Conservation (phyloP, 371 early-diverging fungal species). For the Apophysomyces ossiformis region DNA sequence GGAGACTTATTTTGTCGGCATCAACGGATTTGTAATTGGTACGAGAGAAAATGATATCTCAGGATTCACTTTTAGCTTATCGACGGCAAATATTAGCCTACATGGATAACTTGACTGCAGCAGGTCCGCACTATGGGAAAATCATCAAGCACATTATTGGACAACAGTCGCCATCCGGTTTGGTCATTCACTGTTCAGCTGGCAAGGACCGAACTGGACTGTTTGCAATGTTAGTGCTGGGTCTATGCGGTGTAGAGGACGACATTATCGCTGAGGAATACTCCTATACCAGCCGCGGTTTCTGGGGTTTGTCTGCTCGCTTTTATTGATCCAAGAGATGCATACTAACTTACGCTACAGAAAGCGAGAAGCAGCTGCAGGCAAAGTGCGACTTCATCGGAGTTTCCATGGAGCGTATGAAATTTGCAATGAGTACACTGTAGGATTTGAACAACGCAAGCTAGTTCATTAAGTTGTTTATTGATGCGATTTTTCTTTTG, state of each 20-base stretch:
- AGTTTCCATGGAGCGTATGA: conserved; percentile 17
- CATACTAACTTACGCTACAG: background rate
- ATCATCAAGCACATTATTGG: background rate
- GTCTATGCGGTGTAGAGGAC: conserved; percentile 72
- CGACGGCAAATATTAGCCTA: background rate
- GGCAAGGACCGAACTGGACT: conserved; percentile 90
- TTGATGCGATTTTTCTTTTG: background rate
- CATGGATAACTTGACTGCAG: background rate
- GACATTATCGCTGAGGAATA: conserved; percentile 78
- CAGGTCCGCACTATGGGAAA: conserved; percentile 25
- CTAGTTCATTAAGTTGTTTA: too few species aligned
- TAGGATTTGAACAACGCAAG: background rate
- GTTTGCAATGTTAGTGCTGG: conserved; percentile 68
- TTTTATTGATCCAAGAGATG: background rate
- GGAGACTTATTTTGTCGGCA: conserved; percentile 39
- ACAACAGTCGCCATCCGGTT: conserved; percentile 4
- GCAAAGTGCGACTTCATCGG: conserved; percentile 9
- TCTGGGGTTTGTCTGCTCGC: conserved; percentile 29
- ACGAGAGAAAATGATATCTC: background rate
- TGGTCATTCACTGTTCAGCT: conserved; percentile 82
- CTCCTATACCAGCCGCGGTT: conserved; percentile 45
- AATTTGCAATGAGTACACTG: conserved; percentile 22
- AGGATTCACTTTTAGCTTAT: background rate
- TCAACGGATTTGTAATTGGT: conserved; percentile 45
- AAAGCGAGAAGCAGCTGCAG: conserved; percentile 16